Evolutionary conservation across 2,329 filamentous ascomycete genomes (phyloP), one percentile per base, ranked within the genome.

Genomic region (Colletotrichum australisinense): DNA sequence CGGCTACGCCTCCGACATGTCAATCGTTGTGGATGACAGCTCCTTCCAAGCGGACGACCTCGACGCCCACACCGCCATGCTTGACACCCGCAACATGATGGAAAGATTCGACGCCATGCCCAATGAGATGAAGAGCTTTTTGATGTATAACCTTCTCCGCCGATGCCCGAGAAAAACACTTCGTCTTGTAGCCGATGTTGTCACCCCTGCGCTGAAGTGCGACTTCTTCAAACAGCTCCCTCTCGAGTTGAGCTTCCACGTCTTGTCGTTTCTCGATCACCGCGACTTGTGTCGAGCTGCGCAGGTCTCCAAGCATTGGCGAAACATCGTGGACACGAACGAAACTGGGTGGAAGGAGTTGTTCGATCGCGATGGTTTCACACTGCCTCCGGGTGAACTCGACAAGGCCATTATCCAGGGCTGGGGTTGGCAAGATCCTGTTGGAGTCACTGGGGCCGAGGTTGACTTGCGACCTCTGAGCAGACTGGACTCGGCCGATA

Each of bases 391-490:
- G 1, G 94, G 94, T 22, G 97, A 99, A 82, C 87, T 99, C 28
- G 92, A 94, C 76, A 92, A 93, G 77, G 95, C 97, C 35, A 95
- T 98, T 68, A 86, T 88, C 55, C 94, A 98, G 85, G 97, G 97
- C 16, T 99, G 97, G 97, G 97, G 95, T 16, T 99, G 97, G 95
- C 97, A 99, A 81, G 94, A 96, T 79, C 94, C 95, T 0, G 89
- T 91, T 68, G 93, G 93, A 0, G 83, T 88, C 4, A 90, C 94
- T 66, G 94, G 93, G 28, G 94, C 89, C 68, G 97, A 99, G 82
- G 89, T 90, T 71, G 95, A 99, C 80, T 83, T 98, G 62, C 94
- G 94, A 81, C 83, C 87, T 75, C 85, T 87, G 57, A 87, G 80
- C 74, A 86, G 84, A 63, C 81, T 90, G 65, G 88, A 86, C 5